Conservation (phyloP, 108 stramenopile genomes). For the Pseudonitzschia delicatissima region DNA sequence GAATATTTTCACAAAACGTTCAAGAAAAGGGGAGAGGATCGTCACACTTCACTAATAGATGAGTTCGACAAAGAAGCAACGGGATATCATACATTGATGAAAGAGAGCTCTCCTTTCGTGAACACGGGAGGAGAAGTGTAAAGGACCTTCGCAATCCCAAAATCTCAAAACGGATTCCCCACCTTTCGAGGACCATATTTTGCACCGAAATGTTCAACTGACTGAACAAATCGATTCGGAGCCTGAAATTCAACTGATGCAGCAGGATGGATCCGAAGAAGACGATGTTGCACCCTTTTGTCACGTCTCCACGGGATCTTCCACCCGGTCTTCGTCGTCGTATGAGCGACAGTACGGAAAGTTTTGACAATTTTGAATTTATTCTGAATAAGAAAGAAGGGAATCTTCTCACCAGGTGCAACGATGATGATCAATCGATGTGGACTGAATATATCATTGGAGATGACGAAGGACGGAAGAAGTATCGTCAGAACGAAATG, state of each 20-base stretch:
- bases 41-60: too few relatives aligned
- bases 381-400: neutral
- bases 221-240: neutral
- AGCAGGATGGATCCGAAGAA: neutral
- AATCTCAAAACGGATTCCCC: neutral
- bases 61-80: neutral
- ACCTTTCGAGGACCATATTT: neutral
- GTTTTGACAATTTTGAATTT: neutral
- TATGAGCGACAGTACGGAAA: neutral
- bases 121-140: neutral
- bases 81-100: neutral
- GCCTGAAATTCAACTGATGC: neutral
- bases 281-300: neutral
- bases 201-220: neutral
- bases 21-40: too few relatives aligned
- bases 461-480: neutral
- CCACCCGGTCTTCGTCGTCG: neutral
- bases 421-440: conserved; percentile 3
- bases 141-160: neutral
- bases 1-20: too few relatives aligned
- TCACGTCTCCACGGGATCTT: neutral
- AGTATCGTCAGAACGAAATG: neutral
- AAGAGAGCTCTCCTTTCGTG: neutral
- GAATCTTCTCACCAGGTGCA: neutral
- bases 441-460: conserved; percentile 12